Evolutionary conservation across 805 yeast genomes (phyloP), one percentile per base, ranked within the genome.

Genomic region (Aciculoconidium aculeatum): DNA sequence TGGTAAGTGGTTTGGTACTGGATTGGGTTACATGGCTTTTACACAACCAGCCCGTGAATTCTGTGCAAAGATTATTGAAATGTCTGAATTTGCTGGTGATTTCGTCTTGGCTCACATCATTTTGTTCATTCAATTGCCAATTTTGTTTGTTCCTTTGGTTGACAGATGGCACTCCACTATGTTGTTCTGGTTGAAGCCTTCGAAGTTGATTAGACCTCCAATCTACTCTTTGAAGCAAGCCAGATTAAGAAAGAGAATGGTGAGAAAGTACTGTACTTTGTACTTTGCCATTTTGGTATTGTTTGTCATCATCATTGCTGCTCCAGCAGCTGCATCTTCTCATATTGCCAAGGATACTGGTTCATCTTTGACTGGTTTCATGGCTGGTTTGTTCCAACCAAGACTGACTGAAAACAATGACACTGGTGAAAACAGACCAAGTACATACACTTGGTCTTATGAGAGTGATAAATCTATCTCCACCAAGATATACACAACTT

Each of bases 141-240:
- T 87, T 30, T 67, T 94, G 40, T 69, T 73, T 40, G 67, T 90
- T 49, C 99, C 99, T 51, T 70, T 75, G 58, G 66, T 87, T 58
- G 98, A 92, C 67, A 84, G 84, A 69, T 87, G 95, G 95, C 99
- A 92, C 64, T 90, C 98, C 25, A 79, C 87, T 60, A 81, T 90
- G 94, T 71, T 92, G 63, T 92, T 92, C 80, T 92, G 99, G 99
- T 80, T 94, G 65, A 84, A 86, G 58, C 98, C 98, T 34, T 61
- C 92, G 40, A 80, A 94, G 66, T 95, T 87, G 67, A 88, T 92
- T 53, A 83, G 97, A 64, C 96, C 96, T 39, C 97, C 98, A 49
- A 87, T 92, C 56, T 88, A 86, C 67, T 86, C 97, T 11, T 70
- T 90, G 66, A 92, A 92, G 67, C 97, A 92, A 69, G 90, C 94